These are phyloP conservation scores for Kockiozyma suomiensis DNA, from an alignment of 805 yeast species.

Conservation along the genomic window DNA sequence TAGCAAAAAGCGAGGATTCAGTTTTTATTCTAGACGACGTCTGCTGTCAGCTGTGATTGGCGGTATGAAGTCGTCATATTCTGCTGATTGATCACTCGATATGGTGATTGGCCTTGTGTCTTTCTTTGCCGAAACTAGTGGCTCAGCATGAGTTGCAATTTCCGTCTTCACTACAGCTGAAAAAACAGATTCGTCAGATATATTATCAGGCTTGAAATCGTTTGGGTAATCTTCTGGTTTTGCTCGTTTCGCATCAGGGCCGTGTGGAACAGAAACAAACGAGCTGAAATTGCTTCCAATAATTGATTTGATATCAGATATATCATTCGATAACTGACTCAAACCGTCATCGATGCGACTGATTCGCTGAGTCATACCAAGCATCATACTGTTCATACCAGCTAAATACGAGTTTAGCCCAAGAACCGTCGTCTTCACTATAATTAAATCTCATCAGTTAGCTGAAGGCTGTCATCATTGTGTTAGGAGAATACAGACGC, in stretches of 20 bases:
- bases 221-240: neutral
- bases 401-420: neutral
- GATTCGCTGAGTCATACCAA: neutral
- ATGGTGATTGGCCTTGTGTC: constrained; percentile 1
- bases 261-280: too few relatives aligned
- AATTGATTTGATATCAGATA: constrained; percentile 7
- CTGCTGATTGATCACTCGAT: neutral
- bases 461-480: neutral
- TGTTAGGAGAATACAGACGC: neutral
- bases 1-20: neutral
- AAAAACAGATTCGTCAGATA: too few relatives aligned
- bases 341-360: neutral
- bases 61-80: neutral
- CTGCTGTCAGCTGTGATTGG: constrained; percentile 3
- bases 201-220: neutral
- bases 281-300: neutral
- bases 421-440: neutral
- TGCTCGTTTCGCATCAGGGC: neutral
- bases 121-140: neutral
- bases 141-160: neutral
- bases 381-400: neutral
- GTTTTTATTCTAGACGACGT: constrained; percentile 3
- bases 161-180: too few relatives aligned
- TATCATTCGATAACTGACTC: neutral
- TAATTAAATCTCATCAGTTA: too few relatives aligned